These are phyloP conservation scores for Yamadazyma mexicana DNA, from an alignment of 1,139 yeast species.

Conservation along the genomic window DNA sequence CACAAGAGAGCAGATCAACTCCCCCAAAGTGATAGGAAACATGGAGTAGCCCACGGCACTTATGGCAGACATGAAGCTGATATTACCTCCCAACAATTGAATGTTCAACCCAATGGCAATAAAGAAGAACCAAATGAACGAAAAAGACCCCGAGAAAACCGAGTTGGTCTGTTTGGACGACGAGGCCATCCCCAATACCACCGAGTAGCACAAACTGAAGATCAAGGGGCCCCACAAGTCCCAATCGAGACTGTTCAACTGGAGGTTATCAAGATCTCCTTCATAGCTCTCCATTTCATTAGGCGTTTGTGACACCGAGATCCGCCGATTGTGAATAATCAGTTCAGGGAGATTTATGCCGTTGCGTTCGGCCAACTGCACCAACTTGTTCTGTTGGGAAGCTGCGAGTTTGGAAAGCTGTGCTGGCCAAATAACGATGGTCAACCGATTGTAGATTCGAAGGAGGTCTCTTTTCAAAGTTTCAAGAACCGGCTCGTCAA, in stretches of 20 bases:
- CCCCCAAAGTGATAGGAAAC: slow-evolving; percentile 74
- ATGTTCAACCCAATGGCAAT: slow-evolving; percentile 63
- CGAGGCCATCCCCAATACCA: slow-evolving; percentile 50
- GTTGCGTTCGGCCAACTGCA: slow-evolving; percentile 44
- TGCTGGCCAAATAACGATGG: slow-evolving; percentile 73
- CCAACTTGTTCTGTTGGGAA: slow-evolving; percentile 42
- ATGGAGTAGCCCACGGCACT: slow-evolving; percentile 81
- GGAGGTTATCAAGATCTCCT: slow-evolving; percentile 23
- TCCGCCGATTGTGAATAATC: slow-evolving; percentile 30
- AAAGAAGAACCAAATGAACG: slow-evolving; percentile 58
- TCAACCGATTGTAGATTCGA: slow-evolving; percentile 63
- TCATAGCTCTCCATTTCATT: slow-evolving; percentile 23
- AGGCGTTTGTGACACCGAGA: slow-evolving; percentile 30
- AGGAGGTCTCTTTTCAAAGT: slow-evolving; percentile 69
- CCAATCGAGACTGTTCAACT: slow-evolving; percentile 59
- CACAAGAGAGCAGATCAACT: slow-evolving; percentile 57
- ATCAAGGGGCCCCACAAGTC: slow-evolving; percentile 89
- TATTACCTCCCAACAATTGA: slow-evolving; percentile 72
- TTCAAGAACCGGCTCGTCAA: slow-evolving; percentile 76
- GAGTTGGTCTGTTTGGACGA: slow-evolving; percentile 36
- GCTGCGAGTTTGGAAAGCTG: slow-evolving; percentile 45
- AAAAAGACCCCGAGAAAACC: slow-evolving; percentile 53
- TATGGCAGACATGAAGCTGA: slow-evolving; percentile 72
- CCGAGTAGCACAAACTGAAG: slow-evolving; percentile 64
- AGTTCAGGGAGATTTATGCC: slow-evolving; percentile 47